These are phyloP conservation scores for Paramecium octaurelia DNA, from an alignment of 73 alveolate species.

Conservation along the genomic window DNA sequence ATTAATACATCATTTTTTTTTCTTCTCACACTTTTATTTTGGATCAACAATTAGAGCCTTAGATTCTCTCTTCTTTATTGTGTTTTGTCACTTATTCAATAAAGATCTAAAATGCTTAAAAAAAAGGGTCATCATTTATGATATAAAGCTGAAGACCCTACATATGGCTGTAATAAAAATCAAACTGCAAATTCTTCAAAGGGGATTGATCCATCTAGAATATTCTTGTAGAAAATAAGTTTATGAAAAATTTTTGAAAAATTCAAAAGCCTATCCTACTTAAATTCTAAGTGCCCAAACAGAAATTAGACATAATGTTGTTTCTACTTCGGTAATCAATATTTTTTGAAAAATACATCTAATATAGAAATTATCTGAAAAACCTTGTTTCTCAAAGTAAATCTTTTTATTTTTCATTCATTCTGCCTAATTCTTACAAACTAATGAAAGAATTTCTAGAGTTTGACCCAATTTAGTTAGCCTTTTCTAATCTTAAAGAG, in stretches of 20 bases:
- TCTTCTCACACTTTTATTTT: conserved; percentile 42
- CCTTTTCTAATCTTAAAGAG: too few relatives aligned
- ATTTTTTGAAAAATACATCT: conserved; percentile 73
- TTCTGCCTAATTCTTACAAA: too few relatives aligned
- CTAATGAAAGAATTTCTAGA: too few relatives aligned
- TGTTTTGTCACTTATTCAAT: conserved; percentile 68
- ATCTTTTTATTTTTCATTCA: conserved; percentile 75
- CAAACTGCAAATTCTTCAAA: conserved; percentile 80
- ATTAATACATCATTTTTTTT: conserved; percentile 41
- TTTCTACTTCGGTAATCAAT: conserved; percentile 75
- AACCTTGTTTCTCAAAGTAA: conserved; percentile 81
- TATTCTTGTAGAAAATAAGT: conserved; percentile 72
- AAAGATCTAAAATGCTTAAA: conserved; percentile 63
- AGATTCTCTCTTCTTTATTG: conserved; percentile 74
- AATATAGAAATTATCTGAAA: conserved; percentile 86
- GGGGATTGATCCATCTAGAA: conserved; percentile 70
- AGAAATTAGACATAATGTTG: conserved; percentile 74
- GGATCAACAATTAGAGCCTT: conserved; percentile 68
- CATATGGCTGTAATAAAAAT: conserved; percentile 69
- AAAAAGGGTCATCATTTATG: conserved; percentile 52
- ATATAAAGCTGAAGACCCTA: conserved; percentile 64
- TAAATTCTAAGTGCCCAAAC: conserved; percentile 77
- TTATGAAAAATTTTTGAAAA: conserved; percentile 72
- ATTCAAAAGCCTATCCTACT: conserved; percentile 82
- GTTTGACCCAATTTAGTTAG: too few relatives aligned